Evolutionary conservation across 495 filamentous ascomycete genomes (phyloP), one percentile per base, ranked within the genome.

Genomic region (Paragyromitra xinjiangensis): DNA sequence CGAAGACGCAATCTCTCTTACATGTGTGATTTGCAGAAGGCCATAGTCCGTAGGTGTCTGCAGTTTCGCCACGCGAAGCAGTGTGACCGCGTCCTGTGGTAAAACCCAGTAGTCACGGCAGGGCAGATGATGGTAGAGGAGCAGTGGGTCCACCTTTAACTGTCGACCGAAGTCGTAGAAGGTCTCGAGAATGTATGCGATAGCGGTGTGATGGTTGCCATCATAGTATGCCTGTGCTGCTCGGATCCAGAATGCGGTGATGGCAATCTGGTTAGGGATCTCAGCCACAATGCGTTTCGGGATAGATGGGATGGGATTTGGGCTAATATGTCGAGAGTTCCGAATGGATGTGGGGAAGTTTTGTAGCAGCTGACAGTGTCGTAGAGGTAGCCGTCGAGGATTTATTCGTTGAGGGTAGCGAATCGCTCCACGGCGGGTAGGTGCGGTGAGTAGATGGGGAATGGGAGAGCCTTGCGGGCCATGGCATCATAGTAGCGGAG

Each of bases 221-320:
- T 59, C 56, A 26, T 59, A 59, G 24, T 39, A 59, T 59, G 9
- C 56, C 11, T 39, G 58, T 37, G 26, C 58, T 37, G 58, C 58
- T 61, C 58, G 58, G 29, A 40, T 40, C 26, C 58, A 29, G 58
- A 61, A 61, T 37, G 58, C 29, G 14, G 29, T 61, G 34, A 37
- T 22, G 24, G 58, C 3, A 40, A 59, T 59, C 22, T 37, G 56
- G 56, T 59, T 29, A 59, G 56, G 37, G 29, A 37, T 34, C 26
- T 59, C 56, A 29, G 24, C 56, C 26, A 39, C 14, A 0, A 59
- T 34, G 53, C 0, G 26, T 14, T 59, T 59, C 12, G 12, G 11
- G 24, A 14, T 59, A 8, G 56, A n/a, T 48, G 44, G 14, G 44
- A 16, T 48, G 44, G 44, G 44, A 48, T 59, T 37, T 37, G 24